A percentile compares a stretch with the other conserved stretches of the same genome.
These are phyloP conservation scores for Eurotiales sp. DNA, from an alignment of 2,329 filamentous ascomycete species.

Conservation along the genomic window DNA sequence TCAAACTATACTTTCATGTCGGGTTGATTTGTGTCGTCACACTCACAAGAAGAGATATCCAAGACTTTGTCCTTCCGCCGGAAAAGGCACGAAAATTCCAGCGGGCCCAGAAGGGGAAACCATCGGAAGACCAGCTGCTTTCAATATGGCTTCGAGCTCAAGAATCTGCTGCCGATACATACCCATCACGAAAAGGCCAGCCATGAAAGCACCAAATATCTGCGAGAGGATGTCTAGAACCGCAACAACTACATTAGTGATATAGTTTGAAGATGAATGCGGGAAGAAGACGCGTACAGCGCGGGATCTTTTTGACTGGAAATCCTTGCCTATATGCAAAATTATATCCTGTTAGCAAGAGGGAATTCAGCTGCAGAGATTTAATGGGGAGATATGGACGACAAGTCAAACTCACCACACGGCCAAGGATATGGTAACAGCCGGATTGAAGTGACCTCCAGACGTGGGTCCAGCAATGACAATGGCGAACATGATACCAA, in stretches of 20 bases:
- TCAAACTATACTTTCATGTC: neutral
- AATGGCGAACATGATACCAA: conserved; percentile 58
- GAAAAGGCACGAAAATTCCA: conserved; percentile 54
- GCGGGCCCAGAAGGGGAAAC: conserved; percentile 50
- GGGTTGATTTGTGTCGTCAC: too few species aligned
- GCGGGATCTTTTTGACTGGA: conserved; percentile 50
- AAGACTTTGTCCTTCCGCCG: conserved; percentile 48
- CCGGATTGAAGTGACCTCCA: conserved; percentile 56
- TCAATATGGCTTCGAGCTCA: conserved; percentile 37
- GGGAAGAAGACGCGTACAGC: conserved; percentile 15
- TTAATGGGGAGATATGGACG: too few species aligned
- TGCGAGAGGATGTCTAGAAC: conserved; percentile 52
- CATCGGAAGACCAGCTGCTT: conserved; percentile 34
- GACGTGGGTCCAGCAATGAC: conserved; percentile 53
- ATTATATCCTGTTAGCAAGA: neutral
- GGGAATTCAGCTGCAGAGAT: too few species aligned
- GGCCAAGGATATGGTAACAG: conserved; percentile 45
- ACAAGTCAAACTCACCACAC: conserved; percentile 19
- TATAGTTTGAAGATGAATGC: neutral
- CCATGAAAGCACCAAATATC: conserved; percentile 55
- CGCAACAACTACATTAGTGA: neutral
- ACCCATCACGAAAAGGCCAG: conserved; percentile 53
- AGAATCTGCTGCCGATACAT: conserved; percentile 54
- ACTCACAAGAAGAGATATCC: conserved; percentile 52
- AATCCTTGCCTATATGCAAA: conserved; percentile 55